These are phyloP conservation scores for Aciculosporium take DNA, from an alignment of 2,329 filamentous ascomycete species.

Conservation along the genomic window DNA sequence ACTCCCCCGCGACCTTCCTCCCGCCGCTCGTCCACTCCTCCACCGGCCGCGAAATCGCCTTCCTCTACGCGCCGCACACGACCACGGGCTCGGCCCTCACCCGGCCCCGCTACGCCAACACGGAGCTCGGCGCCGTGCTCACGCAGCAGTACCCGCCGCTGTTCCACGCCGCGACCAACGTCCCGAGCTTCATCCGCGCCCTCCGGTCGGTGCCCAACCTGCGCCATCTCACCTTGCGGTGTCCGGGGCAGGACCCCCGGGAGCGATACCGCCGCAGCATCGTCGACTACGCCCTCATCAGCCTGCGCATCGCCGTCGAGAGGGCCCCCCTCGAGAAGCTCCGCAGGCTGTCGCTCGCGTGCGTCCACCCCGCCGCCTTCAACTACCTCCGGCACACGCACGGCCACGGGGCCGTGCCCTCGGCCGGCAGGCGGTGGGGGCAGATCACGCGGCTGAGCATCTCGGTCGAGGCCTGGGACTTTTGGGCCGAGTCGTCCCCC, in stretches of 20 bases:
- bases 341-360: conserved; percentile 54
- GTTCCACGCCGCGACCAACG: conserved; percentile 81
- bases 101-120: conserved; percentile 65
- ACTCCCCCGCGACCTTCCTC: conserved; percentile 65
- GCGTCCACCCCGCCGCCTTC: conserved; percentile 61
- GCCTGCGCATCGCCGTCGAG: conserved; percentile 70
- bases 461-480: conserved; percentile 57
- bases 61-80: conserved; percentile 67
- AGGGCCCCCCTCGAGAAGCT: conserved; percentile 52
- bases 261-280: conserved; percentile 62
- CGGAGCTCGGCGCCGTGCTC: conserved; percentile 65
- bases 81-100: conserved; percentile 46
- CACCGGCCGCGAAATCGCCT: conserved; percentile 64
- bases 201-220: conserved; percentile 55
- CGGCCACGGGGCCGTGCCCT: conserved; percentile 61
- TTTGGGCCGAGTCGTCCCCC: conserved; percentile 39
- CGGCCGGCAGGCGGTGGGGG: conserved; percentile 57
- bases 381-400: conserved; percentile 62
- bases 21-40: conserved; percentile 69
- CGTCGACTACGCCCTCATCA: conserved; percentile 82
- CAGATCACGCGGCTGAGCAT: conserved; percentile 65
- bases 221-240: conserved; percentile 60
- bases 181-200: conserved; percentile 67
- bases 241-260: conserved; percentile 53
- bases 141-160: conserved; percentile 78